phyloP scores from a whole-genome alignment of 345 rosid species.

The Psidium guajava region DNA sequence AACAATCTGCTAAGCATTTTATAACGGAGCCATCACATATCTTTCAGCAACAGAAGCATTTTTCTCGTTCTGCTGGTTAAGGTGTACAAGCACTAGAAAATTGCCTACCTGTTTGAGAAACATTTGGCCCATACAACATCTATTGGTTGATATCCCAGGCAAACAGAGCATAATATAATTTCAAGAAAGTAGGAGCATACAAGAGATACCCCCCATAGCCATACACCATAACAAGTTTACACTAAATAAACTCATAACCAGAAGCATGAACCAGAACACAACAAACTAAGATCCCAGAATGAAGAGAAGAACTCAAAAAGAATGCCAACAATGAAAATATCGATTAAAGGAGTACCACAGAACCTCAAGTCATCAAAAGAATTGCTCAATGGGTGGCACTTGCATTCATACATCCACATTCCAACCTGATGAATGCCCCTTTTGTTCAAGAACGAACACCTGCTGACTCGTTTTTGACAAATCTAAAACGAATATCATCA shows the following conservation, averaged over 20 bases:
- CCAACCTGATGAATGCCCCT: conserved; percentile 53
- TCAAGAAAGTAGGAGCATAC: not conserved
- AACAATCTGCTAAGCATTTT: not conserved
- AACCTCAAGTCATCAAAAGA: conserved; percentile 31
- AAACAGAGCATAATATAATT: not conserved
- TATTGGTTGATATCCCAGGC: not conserved
- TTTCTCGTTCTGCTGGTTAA: not conserved
- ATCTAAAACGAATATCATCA: conserved; percentile 14
- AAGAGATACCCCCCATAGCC: not conserved
- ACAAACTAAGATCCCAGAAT: not conserved
- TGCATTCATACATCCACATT: conserved; percentile 77
- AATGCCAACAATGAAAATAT: not conserved
- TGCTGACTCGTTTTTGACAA: conserved; percentile 32
- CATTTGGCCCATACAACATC: not conserved
- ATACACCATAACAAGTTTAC: not conserved
- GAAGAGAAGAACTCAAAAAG: not conserved
- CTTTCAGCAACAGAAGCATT: not conserved
- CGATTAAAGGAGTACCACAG: not conserved
- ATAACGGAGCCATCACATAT: not conserved
- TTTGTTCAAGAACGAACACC: conserved; percentile 67
- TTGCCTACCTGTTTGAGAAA: not conserved
- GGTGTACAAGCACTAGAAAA: not conserved
- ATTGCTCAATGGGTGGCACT: conserved; percentile 22
- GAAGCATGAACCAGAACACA: not conserved
- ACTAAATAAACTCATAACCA: not conserved